Conservation (phyloP, 768 basidiomycete genomes). For the Hortiboletus campestris region DNA sequence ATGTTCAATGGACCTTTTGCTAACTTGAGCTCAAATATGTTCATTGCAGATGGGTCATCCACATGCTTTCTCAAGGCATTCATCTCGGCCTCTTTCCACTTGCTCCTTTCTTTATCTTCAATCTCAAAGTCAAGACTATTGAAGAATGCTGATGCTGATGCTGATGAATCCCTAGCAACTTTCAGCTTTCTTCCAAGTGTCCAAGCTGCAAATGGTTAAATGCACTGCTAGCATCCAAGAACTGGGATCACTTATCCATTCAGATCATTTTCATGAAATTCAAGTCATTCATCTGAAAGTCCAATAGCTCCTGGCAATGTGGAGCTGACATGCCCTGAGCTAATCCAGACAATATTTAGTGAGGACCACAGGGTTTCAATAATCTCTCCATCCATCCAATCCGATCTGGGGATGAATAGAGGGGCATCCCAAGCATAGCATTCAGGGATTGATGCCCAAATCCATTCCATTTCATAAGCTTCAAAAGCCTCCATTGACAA, state of each 20-base stretch:
- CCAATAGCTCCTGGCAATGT: background rate
- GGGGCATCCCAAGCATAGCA: constrained; percentile 15
- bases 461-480: constrained; percentile 20
- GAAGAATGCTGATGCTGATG: too few species aligned
- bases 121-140: too few species aligned
- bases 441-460: constrained; percentile 4
- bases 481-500: constrained; percentile 15
- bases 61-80: too few species aligned
- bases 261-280: constrained; percentile 6
- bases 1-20: too few species aligned
- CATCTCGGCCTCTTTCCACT: too few species aligned
- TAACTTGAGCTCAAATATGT: too few species aligned
- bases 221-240: too few species aligned
- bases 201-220: too few species aligned
- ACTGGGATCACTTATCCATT: background rate
- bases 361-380: constrained; percentile 6
- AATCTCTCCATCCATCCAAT: constrained; percentile 4
- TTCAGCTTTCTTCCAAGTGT: too few species aligned
- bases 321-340: background rate
- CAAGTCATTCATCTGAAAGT: constrained; percentile 9
- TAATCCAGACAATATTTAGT: background rate
- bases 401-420: background rate
- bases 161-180: too few species aligned
- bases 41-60: too few species aligned
- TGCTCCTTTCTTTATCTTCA: too few species aligned